These are phyloP conservation scores for Baorangia bicolor DNA, from an alignment of 768 basidiomycete species.

Conservation along the genomic window DNA sequence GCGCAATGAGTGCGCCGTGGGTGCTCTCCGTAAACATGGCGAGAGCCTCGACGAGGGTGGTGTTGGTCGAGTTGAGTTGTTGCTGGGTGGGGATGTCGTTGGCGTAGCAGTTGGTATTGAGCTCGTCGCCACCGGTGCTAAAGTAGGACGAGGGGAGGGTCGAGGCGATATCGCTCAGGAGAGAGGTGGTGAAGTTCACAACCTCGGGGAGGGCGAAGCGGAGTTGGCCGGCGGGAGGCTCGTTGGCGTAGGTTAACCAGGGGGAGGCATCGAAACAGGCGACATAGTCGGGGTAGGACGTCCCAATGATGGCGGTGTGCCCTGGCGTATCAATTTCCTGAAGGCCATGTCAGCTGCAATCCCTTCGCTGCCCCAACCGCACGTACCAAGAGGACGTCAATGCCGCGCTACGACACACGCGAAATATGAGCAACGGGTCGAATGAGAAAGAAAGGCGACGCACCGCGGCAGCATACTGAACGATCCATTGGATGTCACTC, in stretches of 20 bases:
- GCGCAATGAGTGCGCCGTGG: slow-evolving; percentile 50
- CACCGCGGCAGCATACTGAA: slow-evolving; percentile 68
- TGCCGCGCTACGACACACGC: slow-evolving; percentile 50
- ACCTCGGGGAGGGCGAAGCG: slow-evolving; percentile 63
- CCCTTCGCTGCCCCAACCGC: background rate
- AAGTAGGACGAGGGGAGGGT: slow-evolving; percentile 59
- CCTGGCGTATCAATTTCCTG: slow-evolving; percentile 85
- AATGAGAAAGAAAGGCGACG: slow-evolving; percentile 25
- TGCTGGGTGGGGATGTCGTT: slow-evolving; percentile 59
- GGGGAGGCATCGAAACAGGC: slow-evolving; percentile 61
- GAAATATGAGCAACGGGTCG: background rate
- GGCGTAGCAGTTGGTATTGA: slow-evolving; percentile 65
- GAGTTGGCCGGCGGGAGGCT: slow-evolving; percentile 83
- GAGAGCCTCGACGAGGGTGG: slow-evolving; percentile 63
- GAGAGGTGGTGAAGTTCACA: slow-evolving; percentile 51
- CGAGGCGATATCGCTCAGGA: slow-evolving; percentile 53
- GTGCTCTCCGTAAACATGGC: slow-evolving; percentile 57
- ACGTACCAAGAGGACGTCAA: slow-evolving; percentile 60
- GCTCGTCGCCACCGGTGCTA: slow-evolving; percentile 80
- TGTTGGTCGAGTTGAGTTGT: slow-evolving; percentile 45
- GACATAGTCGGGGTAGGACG: slow-evolving; percentile 69
- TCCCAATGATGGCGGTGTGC: slow-evolving; percentile 66
- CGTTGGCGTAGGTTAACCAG: slow-evolving; percentile 60
- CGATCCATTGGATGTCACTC: slow-evolving; percentile 55
- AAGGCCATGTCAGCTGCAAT: background rate